Evolutionary conservation across 805 yeast species (phyloP), one percentile per base, ranked within the genome.

Genomic region (Brettanomyces naardenensis): DNA sequence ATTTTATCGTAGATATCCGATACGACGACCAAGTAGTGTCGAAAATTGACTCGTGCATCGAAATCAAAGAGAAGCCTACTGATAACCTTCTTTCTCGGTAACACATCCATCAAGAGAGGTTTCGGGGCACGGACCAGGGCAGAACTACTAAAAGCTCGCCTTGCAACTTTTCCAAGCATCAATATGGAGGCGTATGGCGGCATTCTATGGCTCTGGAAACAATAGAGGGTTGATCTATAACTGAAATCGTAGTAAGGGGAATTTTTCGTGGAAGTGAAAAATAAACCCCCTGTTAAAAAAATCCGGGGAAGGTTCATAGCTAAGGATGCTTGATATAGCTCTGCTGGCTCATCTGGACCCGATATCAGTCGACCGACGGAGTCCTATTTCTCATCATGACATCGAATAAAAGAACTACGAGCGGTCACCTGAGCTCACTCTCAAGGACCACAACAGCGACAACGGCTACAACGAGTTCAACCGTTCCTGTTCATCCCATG

Each of bases 61-160:
- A 75, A 64, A 49, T 83, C 89, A 52, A 82, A 83, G 5, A 83
- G 61, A 15, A 79, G 63, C 35, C 74, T 61, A 44, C 79, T 80
- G 35, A 81, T 54, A 19, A 71, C 59, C 40, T 70, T 71, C 53
- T 73, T 73, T 17, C 71, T 64, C 4, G 94, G 92, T 7, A 83
- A 68, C 2, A 75, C 52, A 18, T 66, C 70, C 19, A 60, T 48
- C 4, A 74, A 50, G 3, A 65, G 52, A 2, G 74, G 75, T 28
- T 64, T 49, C 7, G 22, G n/a, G n/a, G n/a, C 28, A 28, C 26
- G 26, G 11, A 23, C 10, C 7, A 23, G 7, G 7, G 26, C 26
- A 23, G 26, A 23, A 23, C 10, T 23, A 7, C 10, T 11, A 23
- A 10, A 28, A 14, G 7, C 15, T 13, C 30, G 30, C 30, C n/a